Base-by-base conservation (phyloP, 768 basidiomycete genomes). In the Austroboletus festivus region DNA sequence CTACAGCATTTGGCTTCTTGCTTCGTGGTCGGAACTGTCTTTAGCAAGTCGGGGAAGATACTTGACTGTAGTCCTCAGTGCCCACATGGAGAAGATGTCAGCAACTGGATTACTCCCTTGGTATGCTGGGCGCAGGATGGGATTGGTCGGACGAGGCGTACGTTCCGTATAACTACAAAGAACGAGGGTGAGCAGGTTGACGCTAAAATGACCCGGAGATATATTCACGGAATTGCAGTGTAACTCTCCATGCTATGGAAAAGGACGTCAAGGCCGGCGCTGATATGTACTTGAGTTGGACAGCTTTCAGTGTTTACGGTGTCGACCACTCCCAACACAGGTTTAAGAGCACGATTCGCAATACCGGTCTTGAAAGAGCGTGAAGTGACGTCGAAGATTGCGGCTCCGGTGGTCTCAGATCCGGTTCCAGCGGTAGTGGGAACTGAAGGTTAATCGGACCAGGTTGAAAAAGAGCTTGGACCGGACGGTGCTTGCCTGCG, bases 211-310 rank as follows among this genome's bases (percentile, higher is more conserved):
- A 39, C 37, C 43, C 33, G 31, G 5, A 8, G 7, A 45, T 33
- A 15, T 23, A 70, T 80, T 64, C 62, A 95, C 83, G 91, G 93
- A 55, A 96, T 93, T 5, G 93, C 89, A 8, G 93, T 95, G 64
- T 88, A 95, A 51, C 86, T 92, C 68, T 98, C 94, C 69, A 97
- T 74, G 44, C 93, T 90, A 58, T 98, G 95, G 79, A 97, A 97
- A 28, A 98, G 72, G 2, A 96, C 93, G 64, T 97, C 95, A 39
- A 97, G 76, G 3, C 95, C 95, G n/a, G 93, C 79, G 52, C 89
- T 89, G 58, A 98, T 93, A 60, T 96, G 92, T 10, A 98, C 85
- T 44, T 85, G 84, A n/a, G 82, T 84, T 3, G 95, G 89, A 65
- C 95, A 97, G 6, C 81, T 83, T 53, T 89, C 88, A 2, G 94